Evolutionary conservation across 192 early-diverging fungal genomes (phyloP).

Genomic region (Podila epicladia): DNA sequence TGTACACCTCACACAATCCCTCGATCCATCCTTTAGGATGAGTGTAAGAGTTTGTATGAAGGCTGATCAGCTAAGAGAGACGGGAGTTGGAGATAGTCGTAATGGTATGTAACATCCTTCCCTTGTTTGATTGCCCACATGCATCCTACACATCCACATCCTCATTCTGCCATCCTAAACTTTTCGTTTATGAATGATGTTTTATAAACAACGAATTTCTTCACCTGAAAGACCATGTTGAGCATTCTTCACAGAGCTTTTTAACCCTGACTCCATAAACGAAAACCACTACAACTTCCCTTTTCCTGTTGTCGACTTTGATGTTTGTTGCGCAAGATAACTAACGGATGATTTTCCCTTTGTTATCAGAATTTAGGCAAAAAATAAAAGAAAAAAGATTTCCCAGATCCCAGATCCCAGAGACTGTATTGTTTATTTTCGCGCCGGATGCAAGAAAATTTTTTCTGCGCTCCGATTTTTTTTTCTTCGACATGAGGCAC

Average conservation of each 20-base stretch:
- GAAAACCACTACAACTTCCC: neutral
- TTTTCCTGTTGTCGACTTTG: neutral
- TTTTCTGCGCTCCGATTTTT: neutral
- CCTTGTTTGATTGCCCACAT: no score
- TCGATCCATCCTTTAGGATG: neutral
- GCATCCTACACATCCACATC: neutral
- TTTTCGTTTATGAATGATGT: slow-evolving; percentile 43
- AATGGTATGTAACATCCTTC: neutral
- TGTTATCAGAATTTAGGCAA: slow-evolving; percentile 9
- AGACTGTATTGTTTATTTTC: neutral
- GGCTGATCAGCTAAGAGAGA: no score
- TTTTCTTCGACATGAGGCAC: neutral
- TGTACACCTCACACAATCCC: neutral
- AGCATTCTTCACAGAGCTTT: slow-evolving; percentile 54
- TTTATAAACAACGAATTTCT: slow-evolving; percentile 55
- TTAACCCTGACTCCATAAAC: slow-evolving; percentile 46
- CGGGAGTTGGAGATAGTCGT: neutral
- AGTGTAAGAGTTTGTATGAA: neutral
- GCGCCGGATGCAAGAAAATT: neutral
- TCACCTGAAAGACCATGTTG: slow-evolving; percentile 55
- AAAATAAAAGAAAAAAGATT: slow-evolving; percentile 12
- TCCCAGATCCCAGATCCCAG: neutral
- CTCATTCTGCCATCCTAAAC: neutral
- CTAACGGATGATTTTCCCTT: slow-evolving; percentile 3
- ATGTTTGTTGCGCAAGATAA: neutral